A percentile compares a stretch with the other conserved stretches of the same genome.
Conservation (phyloP, 2,329 filamentous ascomycete genomes). For the Penicillium italicum region DNA sequence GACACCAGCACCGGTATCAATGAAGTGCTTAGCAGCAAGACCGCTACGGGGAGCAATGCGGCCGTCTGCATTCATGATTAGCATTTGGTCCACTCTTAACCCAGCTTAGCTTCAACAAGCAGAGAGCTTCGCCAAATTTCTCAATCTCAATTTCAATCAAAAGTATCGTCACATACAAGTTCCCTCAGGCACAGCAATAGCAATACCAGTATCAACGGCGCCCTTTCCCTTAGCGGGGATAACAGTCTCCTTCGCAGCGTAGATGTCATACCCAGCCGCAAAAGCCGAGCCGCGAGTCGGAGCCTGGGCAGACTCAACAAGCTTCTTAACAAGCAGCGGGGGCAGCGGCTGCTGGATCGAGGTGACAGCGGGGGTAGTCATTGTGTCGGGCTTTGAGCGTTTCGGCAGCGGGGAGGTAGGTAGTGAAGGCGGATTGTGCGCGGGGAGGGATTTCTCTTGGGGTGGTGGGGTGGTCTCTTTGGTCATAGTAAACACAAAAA, state of each 20-base stretch:
- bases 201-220: conserved; percentile 85
- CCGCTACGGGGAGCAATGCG: conserved; percentile 88
- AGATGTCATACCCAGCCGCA: conserved; percentile 92
- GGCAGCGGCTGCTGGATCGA: conserved; percentile 47
- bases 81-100: not conserved
- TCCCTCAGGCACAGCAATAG: conserved; percentile 82
- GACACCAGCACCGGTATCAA: conserved; percentile 92
- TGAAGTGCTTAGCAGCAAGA: conserved; percentile 88
- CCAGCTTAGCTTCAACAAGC: not conserved
- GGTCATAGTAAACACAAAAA: conserved; percentile 37
- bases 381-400: conserved; percentile 63
- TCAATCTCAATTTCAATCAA: not conserved
- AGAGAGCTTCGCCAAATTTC: not conserved
- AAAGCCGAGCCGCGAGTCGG: conserved; percentile 86
- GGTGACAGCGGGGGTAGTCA: conserved; percentile 34
- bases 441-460: conserved; percentile 15
- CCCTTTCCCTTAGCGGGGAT: conserved; percentile 81
- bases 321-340: conserved; percentile 82
- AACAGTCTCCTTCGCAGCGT: conserved; percentile 67
- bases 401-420: conserved; percentile 75
- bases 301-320: conserved; percentile 71
- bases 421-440: conserved; percentile 54
- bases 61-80: conserved; percentile 62
- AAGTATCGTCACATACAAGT: conserved; percentile 64
- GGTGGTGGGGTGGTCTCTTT: conserved; percentile 42